Percentiles rank a stretch among this genome's conserved stretches.
Evolutionary conservation across 352 stramenopile species (phyloP).

Genomic region (Detonula confervacea): DNA sequence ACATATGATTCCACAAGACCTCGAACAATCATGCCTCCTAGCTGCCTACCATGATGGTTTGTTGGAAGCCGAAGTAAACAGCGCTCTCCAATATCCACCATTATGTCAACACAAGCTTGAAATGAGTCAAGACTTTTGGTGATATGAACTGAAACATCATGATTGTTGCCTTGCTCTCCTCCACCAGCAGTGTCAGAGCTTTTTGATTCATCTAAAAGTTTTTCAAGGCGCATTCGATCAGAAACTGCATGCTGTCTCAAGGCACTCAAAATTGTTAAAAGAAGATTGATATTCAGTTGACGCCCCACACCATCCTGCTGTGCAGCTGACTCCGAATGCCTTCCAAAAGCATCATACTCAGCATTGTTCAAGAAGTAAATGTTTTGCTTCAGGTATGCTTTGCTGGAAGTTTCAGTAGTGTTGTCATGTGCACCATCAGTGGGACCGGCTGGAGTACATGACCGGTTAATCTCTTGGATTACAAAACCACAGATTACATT

Average conservation of each 20-base stretch:
- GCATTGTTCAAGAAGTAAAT: conserved; percentile 55
- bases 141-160: conserved; percentile 5
- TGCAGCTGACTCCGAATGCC: conserved; percentile 12
- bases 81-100: conserved; percentile 66
- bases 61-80: conserved; percentile 50
- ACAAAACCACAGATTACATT: conserved; percentile 53
- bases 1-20: conserved; percentile 50
- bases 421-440: conserved; percentile 5
- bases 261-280: conserved; percentile 46
- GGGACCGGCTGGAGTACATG: background rate
- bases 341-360: conserved; percentile 20
- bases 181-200: background rate
- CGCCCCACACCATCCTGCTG: conserved; percentile 5
- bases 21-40: conserved; percentile 54
- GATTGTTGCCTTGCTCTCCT: background rate
- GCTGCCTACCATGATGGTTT: conserved; percentile 34
- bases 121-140: conserved; percentile 48
- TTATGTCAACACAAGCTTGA: conserved; percentile 48
- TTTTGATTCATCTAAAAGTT: conserved; percentile 20
- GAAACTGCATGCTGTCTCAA: conserved; percentile 41
- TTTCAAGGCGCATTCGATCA: conserved; percentile 39
- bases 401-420: conserved; percentile 14
- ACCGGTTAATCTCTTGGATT: conserved; percentile 35
- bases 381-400: conserved; percentile 56
- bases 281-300: conserved; percentile 40